A percentile compares a stretch with the other conserved stretches of the same genome.
These are phyloP conservation scores for Ustulina deusta DNA, from an alignment of 2,329 filamentous ascomycete species.

Conservation along the genomic window DNA sequence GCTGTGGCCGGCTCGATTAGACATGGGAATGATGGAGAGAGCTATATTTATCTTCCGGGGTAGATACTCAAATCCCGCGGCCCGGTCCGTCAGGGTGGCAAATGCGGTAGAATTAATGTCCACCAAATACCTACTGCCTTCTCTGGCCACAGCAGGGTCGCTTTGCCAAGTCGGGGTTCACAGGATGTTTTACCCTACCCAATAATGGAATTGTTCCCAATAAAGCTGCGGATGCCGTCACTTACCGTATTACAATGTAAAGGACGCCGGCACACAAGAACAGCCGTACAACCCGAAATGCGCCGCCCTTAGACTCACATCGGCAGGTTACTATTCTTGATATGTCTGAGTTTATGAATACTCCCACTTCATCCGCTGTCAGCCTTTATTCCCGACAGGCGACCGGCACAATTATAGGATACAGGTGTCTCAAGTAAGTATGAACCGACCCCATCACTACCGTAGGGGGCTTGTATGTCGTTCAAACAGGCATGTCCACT, in stretches of 20 bases:
- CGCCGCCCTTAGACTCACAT: no score
- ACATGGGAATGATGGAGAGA: background rate
- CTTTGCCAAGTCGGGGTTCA: background rate
- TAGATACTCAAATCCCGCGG: background rate
- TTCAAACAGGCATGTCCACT: background rate
- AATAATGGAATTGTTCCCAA: background rate
- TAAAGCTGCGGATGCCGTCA: no score
- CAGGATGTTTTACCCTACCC: no score
- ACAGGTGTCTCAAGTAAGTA: background rate
- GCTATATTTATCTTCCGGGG: background rate
- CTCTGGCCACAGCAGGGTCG: background rate
- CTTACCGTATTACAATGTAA: no score
- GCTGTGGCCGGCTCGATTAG: background rate
- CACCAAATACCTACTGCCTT: background rate
- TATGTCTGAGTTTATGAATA: background rate
- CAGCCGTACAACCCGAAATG: no score
- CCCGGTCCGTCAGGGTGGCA: background rate
- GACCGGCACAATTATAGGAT: background rate
- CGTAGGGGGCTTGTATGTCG: background rate
- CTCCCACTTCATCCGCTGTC: background rate
- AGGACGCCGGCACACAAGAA: no score
- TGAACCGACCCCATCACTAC: background rate
- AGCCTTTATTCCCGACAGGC: background rate
- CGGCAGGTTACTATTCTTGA: no score
- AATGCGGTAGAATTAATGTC: background rate